A percentile compares a stretch with the other conserved stretches of the same genome.
Conservation (phyloP, 192 early-diverging fungal species). For the Lobosporangium transversale region DNA sequence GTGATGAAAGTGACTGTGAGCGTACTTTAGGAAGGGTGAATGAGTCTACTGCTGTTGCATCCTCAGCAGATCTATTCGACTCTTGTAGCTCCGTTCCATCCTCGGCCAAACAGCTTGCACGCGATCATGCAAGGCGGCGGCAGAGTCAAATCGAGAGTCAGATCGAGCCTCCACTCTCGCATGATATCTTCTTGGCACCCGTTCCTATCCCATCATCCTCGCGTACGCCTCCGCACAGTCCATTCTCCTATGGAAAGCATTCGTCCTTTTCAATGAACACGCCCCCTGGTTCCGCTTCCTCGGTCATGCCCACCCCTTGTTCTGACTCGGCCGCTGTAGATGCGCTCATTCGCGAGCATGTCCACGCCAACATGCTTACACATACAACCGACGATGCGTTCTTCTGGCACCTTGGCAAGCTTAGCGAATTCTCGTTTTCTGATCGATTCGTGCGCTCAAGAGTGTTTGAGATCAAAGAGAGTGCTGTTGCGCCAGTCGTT, state of each 20-base stretch:
- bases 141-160: conserved; percentile 11
- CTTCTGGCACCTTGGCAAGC: conserved; percentile 48
- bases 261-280: conserved; percentile 35
- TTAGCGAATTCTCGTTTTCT: conserved; percentile 50
- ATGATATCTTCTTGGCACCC: conserved; percentile 36
- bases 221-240: conserved; percentile 39
- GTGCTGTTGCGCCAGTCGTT: not conserved
- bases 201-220: conserved; percentile 36
- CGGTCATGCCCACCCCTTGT: conserved; percentile 19
- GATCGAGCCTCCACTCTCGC: conserved; percentile 18
- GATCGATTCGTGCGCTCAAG: conserved; percentile 51
- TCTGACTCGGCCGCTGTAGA: conserved; percentile 32
- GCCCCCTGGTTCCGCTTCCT: conserved; percentile 25
- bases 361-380: conserved; percentile 14
- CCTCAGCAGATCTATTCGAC: not conserved
- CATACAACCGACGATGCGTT: conserved; percentile 27
- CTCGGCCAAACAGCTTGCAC: not conserved
- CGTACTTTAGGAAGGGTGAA: not conserved
- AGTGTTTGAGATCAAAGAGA: conserved; percentile 32
- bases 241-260: conserved; percentile 5
- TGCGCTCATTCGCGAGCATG: conserved; percentile 28
- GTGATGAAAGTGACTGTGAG: conserved; percentile 40
- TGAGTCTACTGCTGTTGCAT: not conserved
- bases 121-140: not conserved
- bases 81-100: conserved; percentile 1